Evolutionary conservation across 225 moss, liverwort and hornwort genomes (phyloP).

Genomic region (Physcomitrellopsis africana): DNA sequence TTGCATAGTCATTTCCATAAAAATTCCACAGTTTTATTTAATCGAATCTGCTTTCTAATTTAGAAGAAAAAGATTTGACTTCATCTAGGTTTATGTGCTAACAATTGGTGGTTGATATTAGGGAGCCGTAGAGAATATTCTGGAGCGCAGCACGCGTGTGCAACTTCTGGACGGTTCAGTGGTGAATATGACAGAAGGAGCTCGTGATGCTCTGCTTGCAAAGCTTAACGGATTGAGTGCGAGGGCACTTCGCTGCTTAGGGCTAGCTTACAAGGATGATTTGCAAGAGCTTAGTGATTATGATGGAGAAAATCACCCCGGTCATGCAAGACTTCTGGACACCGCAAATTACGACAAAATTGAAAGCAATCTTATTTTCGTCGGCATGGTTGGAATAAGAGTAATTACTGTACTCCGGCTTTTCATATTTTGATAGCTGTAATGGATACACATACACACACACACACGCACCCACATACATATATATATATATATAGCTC

Average conservation of each 20-base stretch:
- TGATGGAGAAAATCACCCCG: constrained; percentile 83
- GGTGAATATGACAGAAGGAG: constrained; percentile 68
- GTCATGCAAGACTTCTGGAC: constrained; percentile 69
- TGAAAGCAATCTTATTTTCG: constrained; percentile 83
- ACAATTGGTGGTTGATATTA: constrained; percentile 35
- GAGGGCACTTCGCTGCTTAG: constrained; percentile 83
- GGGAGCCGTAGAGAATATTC: constrained; percentile 93
- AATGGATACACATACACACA: not conserved
- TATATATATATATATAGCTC: too few relatives aligned
- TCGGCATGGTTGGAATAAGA: constrained; percentile 82
- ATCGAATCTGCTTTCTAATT: not conserved
- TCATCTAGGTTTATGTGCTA: not conserved
- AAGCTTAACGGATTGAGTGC: constrained; percentile 70
- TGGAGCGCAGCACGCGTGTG: constrained; percentile 75
- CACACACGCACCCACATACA: too few relatives aligned
- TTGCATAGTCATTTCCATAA: not conserved
- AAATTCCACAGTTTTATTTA: not conserved
- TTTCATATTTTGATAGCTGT: constrained; percentile 5
- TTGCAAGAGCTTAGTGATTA: constrained; percentile 74
- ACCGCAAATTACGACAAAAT: constrained; percentile 71
- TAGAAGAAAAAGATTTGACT: not conserved
- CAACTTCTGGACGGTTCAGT: constrained; percentile 75
- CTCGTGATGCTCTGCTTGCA: constrained; percentile 57
- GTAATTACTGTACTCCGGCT: constrained; percentile 45
- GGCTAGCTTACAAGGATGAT: constrained; percentile 88